Evolutionary conservation across 2,329 filamentous ascomycete genomes (phyloP).

Genomic region (Trichoderma breve): DNA sequence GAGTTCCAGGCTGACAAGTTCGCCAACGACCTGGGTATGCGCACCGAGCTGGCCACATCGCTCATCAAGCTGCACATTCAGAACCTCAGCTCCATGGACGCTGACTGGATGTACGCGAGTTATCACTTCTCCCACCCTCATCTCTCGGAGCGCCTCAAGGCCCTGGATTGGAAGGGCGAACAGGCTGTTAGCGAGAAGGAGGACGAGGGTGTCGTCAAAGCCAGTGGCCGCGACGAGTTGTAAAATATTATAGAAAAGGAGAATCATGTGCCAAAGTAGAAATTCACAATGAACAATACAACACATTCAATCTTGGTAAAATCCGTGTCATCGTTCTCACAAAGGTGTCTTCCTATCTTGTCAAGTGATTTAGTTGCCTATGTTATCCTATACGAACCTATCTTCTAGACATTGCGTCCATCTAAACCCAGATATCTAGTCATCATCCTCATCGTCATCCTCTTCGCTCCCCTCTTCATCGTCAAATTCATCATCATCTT

Average conservation of each 20-base stretch:
- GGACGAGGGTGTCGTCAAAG: conserved; percentile 56
- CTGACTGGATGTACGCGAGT: conserved; percentile 96
- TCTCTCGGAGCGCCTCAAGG: conserved; percentile 86
- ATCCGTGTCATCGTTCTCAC: background rate
- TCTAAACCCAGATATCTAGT: background rate
- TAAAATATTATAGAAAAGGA: conserved; percentile 39
- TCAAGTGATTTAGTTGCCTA: background rate
- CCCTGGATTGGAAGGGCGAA: conserved; percentile 78
- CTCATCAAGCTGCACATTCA: conserved; percentile 98
- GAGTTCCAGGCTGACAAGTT: conserved; percentile 97
- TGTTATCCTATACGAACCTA: background rate
- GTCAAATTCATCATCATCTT: conserved; percentile 26
- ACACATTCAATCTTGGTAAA: background rate
- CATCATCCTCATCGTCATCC: background rate
- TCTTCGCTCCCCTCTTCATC: conserved; percentile 22
- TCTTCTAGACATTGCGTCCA: background rate
- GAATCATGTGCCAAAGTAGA: background rate
- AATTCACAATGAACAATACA: background rate
- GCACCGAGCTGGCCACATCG: conserved; percentile 75
- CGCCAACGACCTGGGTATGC: conserved; percentile 80
- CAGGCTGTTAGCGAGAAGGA: conserved; percentile 43
- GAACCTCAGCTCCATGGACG: conserved; percentile 97
- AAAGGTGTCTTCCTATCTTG: background rate
- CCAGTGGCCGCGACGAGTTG: conserved; percentile 71
- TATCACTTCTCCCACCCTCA: conserved; percentile 99